These are phyloP conservation scores for Candida golubevii DNA, from an alignment of 805 yeast genomes.

Conservation along the genomic window DNA sequence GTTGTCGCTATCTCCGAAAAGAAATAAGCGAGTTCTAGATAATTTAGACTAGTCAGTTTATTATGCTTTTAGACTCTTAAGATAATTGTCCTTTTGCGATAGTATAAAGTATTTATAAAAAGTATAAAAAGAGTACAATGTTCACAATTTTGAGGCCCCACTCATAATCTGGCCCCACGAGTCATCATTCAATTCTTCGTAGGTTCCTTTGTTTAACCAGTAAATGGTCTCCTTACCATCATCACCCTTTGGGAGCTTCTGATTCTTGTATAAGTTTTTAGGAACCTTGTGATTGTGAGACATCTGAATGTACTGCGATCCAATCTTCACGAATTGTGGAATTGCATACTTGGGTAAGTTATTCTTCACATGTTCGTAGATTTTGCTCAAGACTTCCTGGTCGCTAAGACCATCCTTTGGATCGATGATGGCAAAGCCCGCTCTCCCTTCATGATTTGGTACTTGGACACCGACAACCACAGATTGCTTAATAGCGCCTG, in stretches of 20 bases:
- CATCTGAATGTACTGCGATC: constrained; percentile 48
- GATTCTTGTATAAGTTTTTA: constrained; percentile 64
- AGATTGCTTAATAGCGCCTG: constrained; percentile 50
- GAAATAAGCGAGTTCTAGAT: constrained; percentile 12
- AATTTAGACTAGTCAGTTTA: no score
- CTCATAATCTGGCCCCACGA: constrained; percentile 48
- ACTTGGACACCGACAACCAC: constrained; percentile 87
- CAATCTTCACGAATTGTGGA: constrained; percentile 77
- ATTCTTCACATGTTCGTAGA: constrained; percentile 25
- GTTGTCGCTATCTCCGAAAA: constrained; percentile 87
- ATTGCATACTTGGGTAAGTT: constrained; percentile 79
- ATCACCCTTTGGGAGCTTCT: constrained; percentile 63
- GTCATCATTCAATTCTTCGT: constrained; percentile 51
- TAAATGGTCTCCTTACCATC: constrained; percentile 57
- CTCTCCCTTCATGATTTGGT: constrained; percentile 89
- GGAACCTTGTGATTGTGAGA: constrained; percentile 82
- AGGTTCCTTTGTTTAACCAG: constrained; percentile 60
- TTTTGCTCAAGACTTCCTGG: constrained; percentile 22
- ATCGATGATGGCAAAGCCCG: constrained; percentile 82
- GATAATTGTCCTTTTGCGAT: no score
- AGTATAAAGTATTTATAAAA: no score
- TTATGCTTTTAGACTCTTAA: no score
- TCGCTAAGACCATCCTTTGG: constrained; percentile 34
- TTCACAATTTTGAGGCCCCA: constrained; percentile 30
- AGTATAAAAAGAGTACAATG: neutral